Conservation (phyloP, 805 yeast species). For the Candida parachauliodes region DNA sequence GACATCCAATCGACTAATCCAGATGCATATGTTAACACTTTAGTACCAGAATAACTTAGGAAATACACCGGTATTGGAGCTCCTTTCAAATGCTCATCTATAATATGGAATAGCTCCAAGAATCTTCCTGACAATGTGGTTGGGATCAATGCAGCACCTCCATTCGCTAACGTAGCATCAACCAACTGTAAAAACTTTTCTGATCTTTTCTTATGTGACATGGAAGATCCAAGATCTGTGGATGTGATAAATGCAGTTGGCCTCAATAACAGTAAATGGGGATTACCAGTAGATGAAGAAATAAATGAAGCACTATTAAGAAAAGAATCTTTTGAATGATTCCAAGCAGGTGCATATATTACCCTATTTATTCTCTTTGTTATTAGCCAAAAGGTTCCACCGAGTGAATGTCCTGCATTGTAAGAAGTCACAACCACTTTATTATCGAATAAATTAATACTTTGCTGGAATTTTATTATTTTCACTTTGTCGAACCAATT, state of each 20-base stretch:
- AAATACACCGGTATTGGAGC: constrained; percentile 69
- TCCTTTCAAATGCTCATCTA: constrained; percentile 63
- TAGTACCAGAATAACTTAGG: constrained; percentile 74
- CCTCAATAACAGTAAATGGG: constrained; percentile 60
- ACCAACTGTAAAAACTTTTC: constrained; percentile 61
- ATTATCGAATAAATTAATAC: constrained; percentile 59
- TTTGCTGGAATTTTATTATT: constrained; percentile 76
- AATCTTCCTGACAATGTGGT: constrained; percentile 78
- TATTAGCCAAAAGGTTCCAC: constrained; percentile 88
- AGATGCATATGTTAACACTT: constrained; percentile 74
- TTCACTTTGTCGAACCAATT: constrained; percentile 69
- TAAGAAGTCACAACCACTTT: constrained; percentile 72
- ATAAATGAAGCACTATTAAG: constrained; percentile 45
- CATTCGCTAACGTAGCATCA: constrained; percentile 62
- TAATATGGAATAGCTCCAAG: constrained; percentile 68
- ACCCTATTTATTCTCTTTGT: constrained; percentile 71
- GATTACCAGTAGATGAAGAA: constrained; percentile 47
- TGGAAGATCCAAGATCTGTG: constrained; percentile 59
- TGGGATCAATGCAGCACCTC: constrained; percentile 82
- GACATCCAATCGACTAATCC: constrained; percentile 97
- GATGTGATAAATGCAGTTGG: constrained; percentile 84
- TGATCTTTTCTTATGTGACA: constrained; percentile 60
- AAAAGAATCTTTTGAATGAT: constrained; percentile 85
- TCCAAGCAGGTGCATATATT: constrained; percentile 92
- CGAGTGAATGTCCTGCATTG: constrained; percentile 89